Conservation (phyloP, 1,139 yeast species). For the Yamadazyma aaseri region DNA sequence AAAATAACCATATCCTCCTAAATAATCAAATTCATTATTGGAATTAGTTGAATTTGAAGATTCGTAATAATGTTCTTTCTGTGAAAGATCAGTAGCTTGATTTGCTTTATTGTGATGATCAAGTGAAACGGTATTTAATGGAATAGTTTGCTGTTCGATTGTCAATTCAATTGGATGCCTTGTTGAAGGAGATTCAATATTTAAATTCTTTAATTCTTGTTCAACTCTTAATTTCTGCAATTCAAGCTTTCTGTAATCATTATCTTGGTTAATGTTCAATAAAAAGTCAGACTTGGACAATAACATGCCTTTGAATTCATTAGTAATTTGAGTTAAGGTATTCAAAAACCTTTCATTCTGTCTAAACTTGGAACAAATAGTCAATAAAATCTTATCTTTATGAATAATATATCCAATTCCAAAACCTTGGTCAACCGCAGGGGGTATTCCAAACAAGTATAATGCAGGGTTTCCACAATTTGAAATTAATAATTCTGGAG, state of each 20-base stretch:
- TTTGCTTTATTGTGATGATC: constrained; percentile 3
- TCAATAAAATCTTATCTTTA: constrained; percentile 54
- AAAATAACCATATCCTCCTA: constrained; percentile 76
- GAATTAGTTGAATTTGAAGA: constrained; percentile 11
- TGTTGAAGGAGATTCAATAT: constrained; percentile 28
- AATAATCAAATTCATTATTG: constrained; percentile 32
- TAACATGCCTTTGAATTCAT: constrained; percentile 51
- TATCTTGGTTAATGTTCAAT: constrained; percentile 31
- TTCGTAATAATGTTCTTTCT: constrained; percentile 1
- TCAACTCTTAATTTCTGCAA: constrained; percentile 36
- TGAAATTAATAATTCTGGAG: constrained; percentile 43
- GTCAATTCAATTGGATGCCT: constrained; percentile 39
- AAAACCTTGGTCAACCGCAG: constrained; percentile 72
- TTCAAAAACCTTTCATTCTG: constrained; percentile 68
- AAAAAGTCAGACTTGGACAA: constrained; percentile 35
- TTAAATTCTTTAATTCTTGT: constrained; percentile 33
- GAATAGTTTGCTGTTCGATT: constrained; percentile 20
- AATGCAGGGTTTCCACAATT: constrained; percentile 83
- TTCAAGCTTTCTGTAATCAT: constrained; percentile 34
- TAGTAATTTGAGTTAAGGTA: constrained; percentile 60
- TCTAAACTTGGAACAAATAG: constrained; percentile 72
- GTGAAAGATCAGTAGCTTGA: constrained; percentile 2
- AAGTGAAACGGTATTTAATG: constrained; percentile 14
- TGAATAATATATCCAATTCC: constrained; percentile 77
- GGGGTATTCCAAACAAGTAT: constrained; percentile 71